Conservation (phyloP, 257 asterid genomes). For the Solanum paucissectum region DNA sequence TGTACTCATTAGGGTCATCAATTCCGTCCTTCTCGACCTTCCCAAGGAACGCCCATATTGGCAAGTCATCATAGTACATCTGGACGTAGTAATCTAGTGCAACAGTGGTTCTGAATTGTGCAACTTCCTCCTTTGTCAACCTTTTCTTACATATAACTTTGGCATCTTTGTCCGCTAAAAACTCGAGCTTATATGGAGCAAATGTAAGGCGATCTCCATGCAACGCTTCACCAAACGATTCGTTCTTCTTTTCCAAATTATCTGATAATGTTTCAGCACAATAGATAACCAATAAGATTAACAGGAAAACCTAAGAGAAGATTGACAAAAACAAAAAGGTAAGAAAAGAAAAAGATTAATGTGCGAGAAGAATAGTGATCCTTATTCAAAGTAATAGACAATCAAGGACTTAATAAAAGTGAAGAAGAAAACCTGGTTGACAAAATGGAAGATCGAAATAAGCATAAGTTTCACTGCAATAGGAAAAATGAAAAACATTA, state of each 20-base stretch:
- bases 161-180: neutral
- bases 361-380: neutral
- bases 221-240: constrained; percentile 1
- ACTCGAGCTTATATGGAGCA: constrained; percentile 9
- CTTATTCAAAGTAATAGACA: neutral
- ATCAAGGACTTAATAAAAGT: neutral
- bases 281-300: neutral
- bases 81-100: constrained; percentile 9
- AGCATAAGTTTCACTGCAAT: constrained; percentile 11
- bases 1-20: neutral
- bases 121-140: constrained; percentile 11
- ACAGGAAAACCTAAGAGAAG: neutral
- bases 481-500: neutral
- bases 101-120: constrained; percentile 3
- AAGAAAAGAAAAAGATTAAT: neutral
- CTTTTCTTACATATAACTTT: constrained; percentile 2
- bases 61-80: constrained; percentile 16
- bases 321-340: neutral
- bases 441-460: constrained; percentile 17
- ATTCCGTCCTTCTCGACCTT: neutral
- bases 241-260: constrained; percentile 4
- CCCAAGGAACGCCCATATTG: constrained; percentile 12
- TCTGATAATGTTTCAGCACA: neutral
- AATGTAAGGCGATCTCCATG: constrained; percentile 11
- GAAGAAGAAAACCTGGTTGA: constrained; percentile 14